These are phyloP conservation scores for Chlorella sp. DNA, from an alignment of 139 green algal genomes.

Conservation along the genomic window DNA sequence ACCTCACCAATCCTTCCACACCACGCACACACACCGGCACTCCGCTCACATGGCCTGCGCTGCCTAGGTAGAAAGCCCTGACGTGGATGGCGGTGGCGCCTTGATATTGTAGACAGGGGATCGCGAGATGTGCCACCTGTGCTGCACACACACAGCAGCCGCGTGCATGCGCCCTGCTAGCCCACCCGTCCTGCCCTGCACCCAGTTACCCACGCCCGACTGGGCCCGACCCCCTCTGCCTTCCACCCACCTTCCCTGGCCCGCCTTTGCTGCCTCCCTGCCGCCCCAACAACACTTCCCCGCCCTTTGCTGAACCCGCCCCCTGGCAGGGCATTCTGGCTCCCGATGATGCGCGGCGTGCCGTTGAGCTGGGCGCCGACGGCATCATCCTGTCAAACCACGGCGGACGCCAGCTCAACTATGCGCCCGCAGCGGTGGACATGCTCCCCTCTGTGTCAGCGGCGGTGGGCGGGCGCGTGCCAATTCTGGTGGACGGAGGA, in stretches of 20 bases:
- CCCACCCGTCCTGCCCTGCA: neutral
- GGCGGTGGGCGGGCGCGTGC: conserved; percentile 72
- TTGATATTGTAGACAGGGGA: too few relatives aligned
- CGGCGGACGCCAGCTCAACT: conserved; percentile 93
- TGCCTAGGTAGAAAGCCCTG: too few relatives aligned
- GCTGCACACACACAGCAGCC: neutral
- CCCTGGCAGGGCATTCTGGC: conserved; percentile 77
- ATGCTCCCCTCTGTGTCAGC: conserved; percentile 74
- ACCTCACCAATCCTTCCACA: too few relatives aligned
- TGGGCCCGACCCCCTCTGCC: too few relatives aligned
- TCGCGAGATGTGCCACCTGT: too few relatives aligned
- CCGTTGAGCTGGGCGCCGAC: conserved; percentile 76
- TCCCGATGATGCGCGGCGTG: conserved; percentile 75
- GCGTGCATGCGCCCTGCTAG: too few relatives aligned
- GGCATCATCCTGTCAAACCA: conserved; percentile 88
- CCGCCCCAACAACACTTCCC: neutral
- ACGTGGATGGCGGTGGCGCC: neutral
- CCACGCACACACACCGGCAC: too few relatives aligned
- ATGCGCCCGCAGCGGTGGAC: conserved; percentile 75
- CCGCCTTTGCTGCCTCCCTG: too few relatives aligned
- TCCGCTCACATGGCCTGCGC: too few relatives aligned
- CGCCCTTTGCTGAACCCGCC: too few relatives aligned
- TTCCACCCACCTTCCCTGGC: too few relatives aligned
- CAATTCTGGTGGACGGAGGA: conserved; percentile 90
- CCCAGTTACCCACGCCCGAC: too few relatives aligned